phyloP scores from a whole-genome alignment of 257 asterid genomes.

The Ajuga chamaepitys region DNA sequence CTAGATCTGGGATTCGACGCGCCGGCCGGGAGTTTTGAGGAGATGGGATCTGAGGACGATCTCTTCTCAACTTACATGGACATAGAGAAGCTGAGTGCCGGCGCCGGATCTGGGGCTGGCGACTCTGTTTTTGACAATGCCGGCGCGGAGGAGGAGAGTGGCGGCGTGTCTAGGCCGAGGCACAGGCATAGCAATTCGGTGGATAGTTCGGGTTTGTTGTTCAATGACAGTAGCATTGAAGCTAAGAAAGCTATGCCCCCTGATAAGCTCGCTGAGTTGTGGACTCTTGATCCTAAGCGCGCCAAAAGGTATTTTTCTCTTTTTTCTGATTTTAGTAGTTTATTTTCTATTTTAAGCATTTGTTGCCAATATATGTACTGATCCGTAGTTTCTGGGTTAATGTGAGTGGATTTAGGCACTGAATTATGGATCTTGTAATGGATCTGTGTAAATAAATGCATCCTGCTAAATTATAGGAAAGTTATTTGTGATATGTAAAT shows the following conservation, averaged over 20 bases:
- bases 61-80: constrained; percentile 87
- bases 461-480: neutral
- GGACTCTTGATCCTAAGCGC: constrained; percentile 94
- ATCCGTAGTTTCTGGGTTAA: too few species aligned
- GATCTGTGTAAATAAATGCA: constrained; percentile 31
- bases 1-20: constrained; percentile 70
- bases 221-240: constrained; percentile 54
- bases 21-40: constrained; percentile 63
- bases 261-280: constrained; percentile 86
- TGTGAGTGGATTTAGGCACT: too few species aligned
- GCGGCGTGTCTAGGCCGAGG: constrained; percentile 25
- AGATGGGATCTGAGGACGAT: constrained; percentile 94
- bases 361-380: too few species aligned
- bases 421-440: constrained; percentile 19
- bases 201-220: constrained; percentile 59
- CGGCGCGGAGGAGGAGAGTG: neutral
- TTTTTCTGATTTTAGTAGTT: too few species aligned
- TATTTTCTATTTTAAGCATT: too few species aligned
- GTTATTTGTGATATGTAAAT: too few species aligned
- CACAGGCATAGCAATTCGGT: constrained; percentile 54
- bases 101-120: constrained; percentile 45
- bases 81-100: constrained; percentile 65
- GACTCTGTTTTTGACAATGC: constrained; percentile 32
- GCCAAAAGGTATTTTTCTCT: constrained; percentile 70
- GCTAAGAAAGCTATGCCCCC: constrained; percentile 99